phyloP scores from a whole-genome alignment of 2,329 filamentous ascomycete genomes.

The Fusarium vanettenii region DNA sequence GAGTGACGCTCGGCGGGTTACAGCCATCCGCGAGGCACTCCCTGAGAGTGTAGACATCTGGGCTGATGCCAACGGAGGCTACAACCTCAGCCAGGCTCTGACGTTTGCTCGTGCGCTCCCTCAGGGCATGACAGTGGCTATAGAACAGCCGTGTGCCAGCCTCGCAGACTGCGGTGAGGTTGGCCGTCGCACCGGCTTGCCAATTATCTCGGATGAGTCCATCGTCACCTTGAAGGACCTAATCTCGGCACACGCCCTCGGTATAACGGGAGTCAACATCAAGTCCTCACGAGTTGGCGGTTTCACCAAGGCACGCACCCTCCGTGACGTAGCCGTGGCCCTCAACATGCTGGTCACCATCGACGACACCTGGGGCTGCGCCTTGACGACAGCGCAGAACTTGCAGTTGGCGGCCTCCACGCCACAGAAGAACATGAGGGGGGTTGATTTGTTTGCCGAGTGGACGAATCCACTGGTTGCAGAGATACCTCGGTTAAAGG shows the following conservation, averaged over 20 bases:
- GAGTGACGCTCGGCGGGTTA: background rate
- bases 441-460: constrained; percentile 7
- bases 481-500: constrained; percentile 1
- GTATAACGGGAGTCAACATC: constrained; percentile 9
- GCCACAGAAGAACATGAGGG: background rate
- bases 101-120: background rate
- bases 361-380: constrained; percentile 17
- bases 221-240: constrained; percentile 5
- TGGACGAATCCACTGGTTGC: constrained; percentile 16
- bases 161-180: background rate
- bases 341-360: constrained; percentile 4
- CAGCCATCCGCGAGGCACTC: background rate
- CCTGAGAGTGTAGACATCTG: background rate
- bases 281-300: constrained; percentile 13
- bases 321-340: constrained; percentile 9
- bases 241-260: background rate
- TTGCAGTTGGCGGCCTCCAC: constrained; percentile 1
- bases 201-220: background rate
- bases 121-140: background rate
- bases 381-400: constrained; percentile 12
- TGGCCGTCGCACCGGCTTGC: background rate
- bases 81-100: background rate
- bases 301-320: constrained; percentile 5
- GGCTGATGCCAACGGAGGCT: background rate
- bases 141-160: background rate